Base-by-base conservation (phyloP, 768 basidiomycete species). In the Boletus insuetus region DNA sequence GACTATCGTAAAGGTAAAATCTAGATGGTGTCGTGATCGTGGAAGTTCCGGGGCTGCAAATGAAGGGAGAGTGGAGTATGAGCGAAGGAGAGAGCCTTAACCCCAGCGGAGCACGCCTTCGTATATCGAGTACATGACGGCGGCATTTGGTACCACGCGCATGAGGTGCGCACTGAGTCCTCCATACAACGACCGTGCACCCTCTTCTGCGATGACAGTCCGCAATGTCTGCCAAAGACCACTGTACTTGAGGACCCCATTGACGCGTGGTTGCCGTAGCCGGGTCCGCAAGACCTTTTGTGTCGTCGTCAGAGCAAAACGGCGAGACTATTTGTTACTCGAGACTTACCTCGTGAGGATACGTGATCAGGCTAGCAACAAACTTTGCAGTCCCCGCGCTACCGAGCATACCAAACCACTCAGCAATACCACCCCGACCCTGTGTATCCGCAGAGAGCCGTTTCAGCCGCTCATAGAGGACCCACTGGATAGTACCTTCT, bases 401-500 rank as follows among this genome's bases (percentile, higher is more conserved):
- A 1, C 85, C 90, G 4, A 97, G 75, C 83, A 94, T 90, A 3
- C 89, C 87, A 2, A 79, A 56, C 88, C 91, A 96, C 63, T 90
- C 87, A 13, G 68, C 71, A 4, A 77, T 63, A 4, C 83, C 81
- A 12, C 87, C 83, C 50, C 75, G 75, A 0, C 80, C 82, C 55
- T 88, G 79, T 14, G 78, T 71, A 1, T 71, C 72, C 31, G 74
- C 74, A 6, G 79, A 85, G 32, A 95, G 63, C 59, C 73, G 79
- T 74, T 98, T 98, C 63, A 98, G 75, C 49, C 87, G 83, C 73
- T 99, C 97, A 69, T 99, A 98, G 16, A 99, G 74, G 38, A 89
- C 89, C 97, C 97, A 99, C 70, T 98, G 95, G 46, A 99, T 98
- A 19, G 93, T 92, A 3, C 88, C 88, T 71, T 99, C 97, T 20